phyloP scores from a whole-genome alignment of 768 basidiomycete species.

The Boletus vermiculosoides region DNA sequence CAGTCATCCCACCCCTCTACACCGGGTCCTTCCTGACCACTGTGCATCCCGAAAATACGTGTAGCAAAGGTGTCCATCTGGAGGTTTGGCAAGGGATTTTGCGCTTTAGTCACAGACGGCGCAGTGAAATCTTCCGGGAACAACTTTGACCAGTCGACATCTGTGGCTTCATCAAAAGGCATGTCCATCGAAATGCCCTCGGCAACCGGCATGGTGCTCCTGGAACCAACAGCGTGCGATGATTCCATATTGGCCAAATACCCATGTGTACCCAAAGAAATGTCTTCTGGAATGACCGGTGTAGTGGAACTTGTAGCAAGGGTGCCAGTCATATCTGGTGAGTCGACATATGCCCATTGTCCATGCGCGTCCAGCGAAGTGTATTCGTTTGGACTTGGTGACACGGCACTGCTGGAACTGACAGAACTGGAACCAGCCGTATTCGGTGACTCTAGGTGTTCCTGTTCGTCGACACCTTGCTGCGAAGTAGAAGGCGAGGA shows the following conservation, averaged over 20 bases:
- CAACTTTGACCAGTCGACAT: background rate
- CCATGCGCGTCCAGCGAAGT: background rate
- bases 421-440: background rate
- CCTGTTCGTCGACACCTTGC: background rate
- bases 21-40: too few species aligned
- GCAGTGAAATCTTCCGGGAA: too few species aligned
- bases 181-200: background rate
- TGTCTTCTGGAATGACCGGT: background rate
- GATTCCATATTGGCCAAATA: background rate
- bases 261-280: too few species aligned
- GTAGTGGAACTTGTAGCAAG: background rate
- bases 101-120: too few species aligned
- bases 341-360: background rate
- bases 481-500: background rate
- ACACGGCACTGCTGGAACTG: background rate
- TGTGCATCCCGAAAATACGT: slow-evolving; percentile 11
- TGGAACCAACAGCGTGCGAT: background rate
- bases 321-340: background rate
- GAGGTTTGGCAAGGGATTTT: background rate
- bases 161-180: too few species aligned
- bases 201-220: background rate
- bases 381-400: background rate
- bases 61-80: background rate
- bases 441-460: background rate
- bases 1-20: background rate